Percentiles rank a stretch among this genome's conserved stretches.
These are phyloP conservation scores for Wickerhamiella sergipiensis DNA, from an alignment of 805 yeast genomes.

Conservation along the genomic window DNA sequence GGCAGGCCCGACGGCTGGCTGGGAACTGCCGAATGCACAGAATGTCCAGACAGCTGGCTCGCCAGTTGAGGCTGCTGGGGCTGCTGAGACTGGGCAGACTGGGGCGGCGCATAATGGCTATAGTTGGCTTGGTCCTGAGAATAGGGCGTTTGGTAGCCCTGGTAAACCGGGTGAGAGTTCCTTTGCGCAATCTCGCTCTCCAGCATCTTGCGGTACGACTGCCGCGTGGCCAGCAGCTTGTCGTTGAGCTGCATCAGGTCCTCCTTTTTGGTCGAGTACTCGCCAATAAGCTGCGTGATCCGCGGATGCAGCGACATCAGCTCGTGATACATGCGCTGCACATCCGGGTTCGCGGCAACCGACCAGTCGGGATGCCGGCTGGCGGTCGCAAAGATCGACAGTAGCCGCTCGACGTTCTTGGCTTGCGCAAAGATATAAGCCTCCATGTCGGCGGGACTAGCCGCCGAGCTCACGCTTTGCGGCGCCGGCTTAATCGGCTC, in stretches of 20 bases:
- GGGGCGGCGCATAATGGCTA: no score
- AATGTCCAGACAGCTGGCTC: not conserved
- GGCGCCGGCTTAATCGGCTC: not conserved
- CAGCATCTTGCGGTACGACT: conserved; percentile 53
- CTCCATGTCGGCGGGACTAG: conserved; percentile 30
- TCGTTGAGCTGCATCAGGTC: conserved; percentile 61
- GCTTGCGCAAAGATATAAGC: conserved; percentile 37
- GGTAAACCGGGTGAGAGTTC: not conserved
- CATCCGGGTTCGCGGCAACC: conserved; percentile 43
- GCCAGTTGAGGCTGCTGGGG: not conserved
- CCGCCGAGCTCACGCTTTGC: not conserved
- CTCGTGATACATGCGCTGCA: conserved; percentile 60
- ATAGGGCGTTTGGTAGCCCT: no score
- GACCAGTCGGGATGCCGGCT: conserved; percentile 23
- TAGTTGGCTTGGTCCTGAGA: not conserved
- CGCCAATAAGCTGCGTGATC: conserved; percentile 61
- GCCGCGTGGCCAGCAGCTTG: conserved; percentile 55
- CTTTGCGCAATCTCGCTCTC: conserved; percentile 23
- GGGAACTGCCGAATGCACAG: not conserved
- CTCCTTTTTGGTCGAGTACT: conserved; percentile 62
- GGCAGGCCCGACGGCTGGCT: no score
- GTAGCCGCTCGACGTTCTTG: conserved; percentile 54
- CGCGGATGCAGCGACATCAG: conserved; percentile 61
- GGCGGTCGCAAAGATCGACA: conserved; percentile 37
- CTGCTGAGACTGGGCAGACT: not conserved